phyloP scores from a whole-genome alignment of 441 rosid genomes.

The Adansonia rubrostipa region DNA sequence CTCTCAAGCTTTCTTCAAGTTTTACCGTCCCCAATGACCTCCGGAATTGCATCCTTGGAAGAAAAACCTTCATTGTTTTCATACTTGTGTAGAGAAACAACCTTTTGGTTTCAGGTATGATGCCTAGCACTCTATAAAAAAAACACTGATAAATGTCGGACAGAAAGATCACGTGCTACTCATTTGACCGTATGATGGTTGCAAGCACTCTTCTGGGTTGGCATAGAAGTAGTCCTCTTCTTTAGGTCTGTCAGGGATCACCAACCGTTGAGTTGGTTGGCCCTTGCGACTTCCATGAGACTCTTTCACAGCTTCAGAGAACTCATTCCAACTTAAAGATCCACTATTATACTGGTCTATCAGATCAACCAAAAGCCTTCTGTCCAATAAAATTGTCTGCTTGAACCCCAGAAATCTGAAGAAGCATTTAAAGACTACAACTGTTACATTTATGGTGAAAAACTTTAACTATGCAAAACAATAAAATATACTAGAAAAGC shows the following conservation, averaged over 20 bases:
- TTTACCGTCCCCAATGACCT: conserved; percentile 7
- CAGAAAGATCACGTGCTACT: conserved; percentile 37
- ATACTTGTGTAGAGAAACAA: conserved; percentile 23
- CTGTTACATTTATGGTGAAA: neutral
- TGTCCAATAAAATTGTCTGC: conserved; percentile 73
- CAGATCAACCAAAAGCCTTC: conserved; percentile 72
- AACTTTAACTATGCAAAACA: neutral
- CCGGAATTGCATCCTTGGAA: conserved; percentile 13
- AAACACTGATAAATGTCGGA: conserved; percentile 24
- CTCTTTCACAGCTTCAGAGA: conserved; percentile 69
- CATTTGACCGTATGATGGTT: conserved; percentile 44
- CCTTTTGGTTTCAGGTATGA: conserved; percentile 31
- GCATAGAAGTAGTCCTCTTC: conserved; percentile 93
- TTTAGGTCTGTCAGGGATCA: conserved; percentile 77
- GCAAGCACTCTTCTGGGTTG: conserved; percentile 87
- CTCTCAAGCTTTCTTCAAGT: conserved; percentile 29
- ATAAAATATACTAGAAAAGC: neutral
- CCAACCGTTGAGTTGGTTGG: conserved; percentile 55
- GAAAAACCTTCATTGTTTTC: conserved; percentile 22
- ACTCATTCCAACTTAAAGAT: conserved; percentile 75
- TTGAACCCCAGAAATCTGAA: conserved; percentile 82
- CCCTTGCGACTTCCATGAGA: conserved; percentile 69
- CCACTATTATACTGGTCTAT: conserved; percentile 71
- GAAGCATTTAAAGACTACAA: neutral
- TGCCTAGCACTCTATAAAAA: conserved; percentile 26